phyloP scores from a whole-genome alignment of 73 alveolate species.

The Diophrys appendiculata region DNA sequence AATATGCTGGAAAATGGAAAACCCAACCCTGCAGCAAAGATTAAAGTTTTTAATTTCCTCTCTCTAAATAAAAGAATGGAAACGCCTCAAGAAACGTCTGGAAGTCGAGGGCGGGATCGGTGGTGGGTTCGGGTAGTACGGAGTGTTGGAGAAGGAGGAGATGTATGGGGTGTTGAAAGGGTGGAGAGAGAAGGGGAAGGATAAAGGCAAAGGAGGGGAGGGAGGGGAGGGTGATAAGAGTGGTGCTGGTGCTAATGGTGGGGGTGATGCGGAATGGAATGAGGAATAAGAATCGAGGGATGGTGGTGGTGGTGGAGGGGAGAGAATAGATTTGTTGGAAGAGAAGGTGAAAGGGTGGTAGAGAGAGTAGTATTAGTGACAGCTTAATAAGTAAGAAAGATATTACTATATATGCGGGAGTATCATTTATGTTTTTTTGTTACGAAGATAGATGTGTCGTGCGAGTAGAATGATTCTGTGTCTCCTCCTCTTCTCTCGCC shows the following conservation, averaged over 20 bases:
- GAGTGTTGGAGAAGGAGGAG: neutral
- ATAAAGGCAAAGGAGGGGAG: neutral
- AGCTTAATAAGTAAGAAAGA: no score
- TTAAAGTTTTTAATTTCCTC: conserved; percentile 1
- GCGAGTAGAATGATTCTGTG: no score
- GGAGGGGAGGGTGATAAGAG: neutral
- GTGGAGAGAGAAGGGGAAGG: neutral
- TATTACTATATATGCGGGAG: no score
- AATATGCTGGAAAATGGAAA: conserved; percentile 37
- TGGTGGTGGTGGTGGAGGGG: neutral
- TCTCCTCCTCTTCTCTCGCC: no score
- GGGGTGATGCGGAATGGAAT: neutral
- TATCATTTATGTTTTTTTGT: no score
- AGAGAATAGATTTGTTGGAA: neutral
- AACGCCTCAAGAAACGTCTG: neutral
- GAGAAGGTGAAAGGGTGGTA: neutral
- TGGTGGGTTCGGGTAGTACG: conserved; percentile 16
- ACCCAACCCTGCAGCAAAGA: conserved; percentile 15
- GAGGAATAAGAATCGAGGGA: neutral
- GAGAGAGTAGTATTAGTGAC: no score
- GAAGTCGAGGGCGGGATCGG: conserved; percentile 9
- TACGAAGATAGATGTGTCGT: no score
- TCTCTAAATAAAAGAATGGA: conserved; percentile 17
- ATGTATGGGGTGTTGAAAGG: neutral
- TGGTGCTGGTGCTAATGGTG: neutral